Base-by-base conservation (phyloP, 495 filamentous ascomycete species). In the Pseudevernia furfuracea region DNA sequence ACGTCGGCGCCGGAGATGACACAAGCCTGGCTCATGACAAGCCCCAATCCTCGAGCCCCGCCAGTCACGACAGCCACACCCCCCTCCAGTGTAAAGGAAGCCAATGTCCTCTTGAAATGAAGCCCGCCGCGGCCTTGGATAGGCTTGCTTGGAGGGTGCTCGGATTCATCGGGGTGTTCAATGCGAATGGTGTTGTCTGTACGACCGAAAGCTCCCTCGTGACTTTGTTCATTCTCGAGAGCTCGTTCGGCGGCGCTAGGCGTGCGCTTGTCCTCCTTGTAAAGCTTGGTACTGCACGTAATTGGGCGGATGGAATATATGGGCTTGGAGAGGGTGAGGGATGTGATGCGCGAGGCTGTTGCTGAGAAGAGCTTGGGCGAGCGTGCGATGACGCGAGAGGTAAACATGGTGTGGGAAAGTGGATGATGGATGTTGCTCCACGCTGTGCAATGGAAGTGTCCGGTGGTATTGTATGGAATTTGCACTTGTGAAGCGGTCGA, bases 11-110 rank as follows among this genome's bases (percentile, higher is more conserved):
- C 93, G 62, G 88, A 91, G 17, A 88, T 84, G 36, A 96, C 87
- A 67, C 95, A 82, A 7, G 86, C 92, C 73, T 96, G 91, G 43
- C 85, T 87, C 92, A 97, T 96, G 41, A 96, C 92, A 68, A 96
- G 78, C 58, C 91, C 91, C 69, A 96, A 73, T 7, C 91, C 91
- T 68, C 92, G 80, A 46, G 92, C 91, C 68, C 91, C 92, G 39
- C 92, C 92, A 15, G 91, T 96, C 3, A 96, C 88, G 9, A 95
- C 78, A 32, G 80, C 89, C 9, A 90, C 88, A 69, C 85, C 87
- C 34, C 82, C 86, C 73, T 95, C 88, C 32, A 96, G 78, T 0
- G 89, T 90, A 75, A 95, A 96, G 38, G 83, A 84, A 58, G 80
- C 85, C 69, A 86, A 80, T 0, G 88, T 91, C 43, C 86, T 83